Evolutionary conservation across 345 rosid genomes (phyloP), one percentile per base, ranked within the genome.

Genomic region (Erysimum cheiranthoides): DNA sequence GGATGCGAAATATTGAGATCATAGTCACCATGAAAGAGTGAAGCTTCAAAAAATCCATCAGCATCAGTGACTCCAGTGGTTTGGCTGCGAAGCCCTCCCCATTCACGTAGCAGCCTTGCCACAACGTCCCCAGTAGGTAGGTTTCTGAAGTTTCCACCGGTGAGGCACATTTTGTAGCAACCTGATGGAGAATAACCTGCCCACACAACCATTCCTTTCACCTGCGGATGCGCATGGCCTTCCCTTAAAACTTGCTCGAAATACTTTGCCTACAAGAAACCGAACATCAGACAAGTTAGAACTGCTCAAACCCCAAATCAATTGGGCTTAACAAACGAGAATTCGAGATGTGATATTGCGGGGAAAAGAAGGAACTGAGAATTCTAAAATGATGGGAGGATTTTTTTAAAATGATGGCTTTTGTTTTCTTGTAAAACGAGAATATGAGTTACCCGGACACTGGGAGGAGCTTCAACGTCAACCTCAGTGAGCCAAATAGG

Each of bases 401-500:
- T 36, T 25, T n/a, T n/a, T n/a, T n/a, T n/a, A n/a, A 10, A 40
- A 11, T 40, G 46, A 40, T 40, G 12, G 10, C 0, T 50, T 30
- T 30, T 30, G 32, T 4, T 4, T 30, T n/a, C n/a, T n/a, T n/a
- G n/a, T n/a, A n/a, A n/a, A n/a, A n/a, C n/a, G n/a, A n/a, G n/a
- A n/a, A 21, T 21, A 21, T 21, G 25, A 7, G 3, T 27, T 65
- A 73, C 78, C 78, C 10, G 65, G 21, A 53, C 47, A 34, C 54
- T 56, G 2, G 46, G 17, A 64, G 78, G 32, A 65, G 63, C 79
- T 5, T 64, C 13, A 3, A 93, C 93, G 56, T 90, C 98, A 5
- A 93, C 45, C 75, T 93, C 94, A 0, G 98, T 90, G 16, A 93
- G 81, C 98, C 96, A 89, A 40, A 89, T 81, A 8, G 94, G 94